Percentiles rank a stretch among this genome's conserved stretches.
Conservation (phyloP, 371 early-diverging fungal species). For the Nematocida displodere region DNA sequence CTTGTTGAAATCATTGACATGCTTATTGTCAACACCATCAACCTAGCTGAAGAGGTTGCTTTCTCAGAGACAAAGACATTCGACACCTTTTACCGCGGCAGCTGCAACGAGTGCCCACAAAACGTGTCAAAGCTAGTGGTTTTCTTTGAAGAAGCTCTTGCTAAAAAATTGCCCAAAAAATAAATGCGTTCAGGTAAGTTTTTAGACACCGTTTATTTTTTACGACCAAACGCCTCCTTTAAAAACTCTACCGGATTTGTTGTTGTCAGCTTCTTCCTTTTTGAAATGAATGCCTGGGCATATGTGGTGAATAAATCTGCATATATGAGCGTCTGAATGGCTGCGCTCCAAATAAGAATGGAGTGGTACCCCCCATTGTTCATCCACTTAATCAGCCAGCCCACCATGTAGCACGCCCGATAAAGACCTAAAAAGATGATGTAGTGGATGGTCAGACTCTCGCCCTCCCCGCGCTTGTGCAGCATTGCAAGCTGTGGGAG, state of each 20-base stretch:
- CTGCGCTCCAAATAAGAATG: slow-evolving; percentile 75
- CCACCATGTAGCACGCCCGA: slow-evolving; percentile 81
- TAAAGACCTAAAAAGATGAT: slow-evolving; percentile 91
- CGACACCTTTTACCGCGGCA: too few species aligned
- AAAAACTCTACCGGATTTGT: too few species aligned
- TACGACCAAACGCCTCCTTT: background rate
- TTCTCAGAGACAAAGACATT: slow-evolving; percentile 6
- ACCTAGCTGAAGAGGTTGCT: slow-evolving; percentile 6
- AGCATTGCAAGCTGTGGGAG: slow-evolving; percentile 92
- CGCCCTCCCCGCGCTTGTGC: slow-evolving; percentile 88
- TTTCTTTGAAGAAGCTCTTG: too few species aligned
- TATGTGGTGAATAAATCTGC: slow-evolving; percentile 94
- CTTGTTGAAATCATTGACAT: slow-evolving; percentile 24
- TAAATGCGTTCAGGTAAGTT: background rate
- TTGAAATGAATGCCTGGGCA: slow-evolving; percentile 63
- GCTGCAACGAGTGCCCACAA: background rate
- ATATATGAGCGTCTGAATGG: slow-evolving; percentile 87
- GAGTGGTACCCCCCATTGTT: slow-evolving; percentile 56
- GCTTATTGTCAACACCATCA: slow-evolving; percentile 38
- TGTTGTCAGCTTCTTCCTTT: background rate
- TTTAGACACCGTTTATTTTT: background rate
- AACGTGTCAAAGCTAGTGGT: too few species aligned
- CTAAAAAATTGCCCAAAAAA: background rate
- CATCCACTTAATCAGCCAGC: slow-evolving; percentile 78
- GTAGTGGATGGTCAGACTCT: slow-evolving; percentile 92